These are phyloP conservation scores for Podosphaera fusca DNA, from an alignment of 2,329 filamentous ascomycete species.

Conservation along the genomic window DNA sequence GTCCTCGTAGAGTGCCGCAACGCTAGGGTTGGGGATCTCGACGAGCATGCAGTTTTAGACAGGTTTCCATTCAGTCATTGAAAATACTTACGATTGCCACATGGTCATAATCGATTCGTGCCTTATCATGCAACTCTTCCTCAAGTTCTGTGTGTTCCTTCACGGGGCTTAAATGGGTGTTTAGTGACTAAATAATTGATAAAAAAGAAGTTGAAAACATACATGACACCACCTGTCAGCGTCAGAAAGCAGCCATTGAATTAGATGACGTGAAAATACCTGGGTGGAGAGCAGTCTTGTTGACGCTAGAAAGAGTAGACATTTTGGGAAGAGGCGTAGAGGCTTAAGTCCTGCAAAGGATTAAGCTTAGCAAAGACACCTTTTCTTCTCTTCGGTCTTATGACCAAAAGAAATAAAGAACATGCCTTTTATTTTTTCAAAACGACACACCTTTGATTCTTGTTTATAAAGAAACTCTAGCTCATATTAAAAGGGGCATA, in stretches of 20 bases:
- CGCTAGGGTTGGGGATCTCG: slow-evolving; percentile 59
- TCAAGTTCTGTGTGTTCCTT: slow-evolving; percentile 89
- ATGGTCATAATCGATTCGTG: slow-evolving; percentile 97
- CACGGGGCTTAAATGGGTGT: slow-evolving; percentile 34
- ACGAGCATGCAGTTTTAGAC: neutral
- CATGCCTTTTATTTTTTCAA: too few relatives aligned
- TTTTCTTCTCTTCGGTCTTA: too few relatives aligned
- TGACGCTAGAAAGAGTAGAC: slow-evolving; percentile 11
- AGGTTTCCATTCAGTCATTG: slow-evolving; percentile 1
- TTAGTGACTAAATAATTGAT: neutral
- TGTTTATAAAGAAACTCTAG: too few relatives aligned
- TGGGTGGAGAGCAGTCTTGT: slow-evolving; percentile 14
- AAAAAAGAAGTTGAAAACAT: neutral
- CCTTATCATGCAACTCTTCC: slow-evolving; percentile 89
- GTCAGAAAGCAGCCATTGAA: neutral
- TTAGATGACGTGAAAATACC: neutral
- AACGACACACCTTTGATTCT: too few relatives aligned
- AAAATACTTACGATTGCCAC: slow-evolving; percentile 69
- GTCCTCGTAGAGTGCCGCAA: slow-evolving; percentile 95
- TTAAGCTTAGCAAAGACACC: too few relatives aligned
- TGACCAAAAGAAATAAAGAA: too few relatives aligned
- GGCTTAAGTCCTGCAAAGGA: too few relatives aligned
- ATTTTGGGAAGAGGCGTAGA: slow-evolving; percentile 5
- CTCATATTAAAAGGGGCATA: too few relatives aligned
- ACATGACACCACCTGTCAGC: slow-evolving; percentile 1